Conservation (phyloP, 2,329 filamentous ascomycete species). For the Pleoardoris graminearum region DNA sequence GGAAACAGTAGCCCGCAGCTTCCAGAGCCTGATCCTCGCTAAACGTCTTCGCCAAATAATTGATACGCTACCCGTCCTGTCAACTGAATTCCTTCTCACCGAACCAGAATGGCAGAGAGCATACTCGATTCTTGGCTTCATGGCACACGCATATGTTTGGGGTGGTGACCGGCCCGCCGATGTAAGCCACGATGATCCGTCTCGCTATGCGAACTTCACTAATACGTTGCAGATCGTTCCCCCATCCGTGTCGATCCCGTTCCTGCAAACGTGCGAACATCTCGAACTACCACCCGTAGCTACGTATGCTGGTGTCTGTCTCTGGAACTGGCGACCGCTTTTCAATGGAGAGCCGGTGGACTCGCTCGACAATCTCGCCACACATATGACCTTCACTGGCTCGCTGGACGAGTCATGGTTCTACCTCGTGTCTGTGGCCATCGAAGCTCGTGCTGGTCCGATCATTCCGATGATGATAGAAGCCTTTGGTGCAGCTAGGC, state of each 20-base stretch:
- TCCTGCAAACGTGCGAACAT: slow-evolving; percentile 73
- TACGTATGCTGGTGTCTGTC: slow-evolving; percentile 85
- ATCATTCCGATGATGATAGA: slow-evolving; percentile 86
- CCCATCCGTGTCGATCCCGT: slow-evolving; percentile 78
- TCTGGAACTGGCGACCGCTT: slow-evolving; percentile 97
- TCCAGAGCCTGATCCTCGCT: slow-evolving; percentile 84
- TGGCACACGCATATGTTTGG: slow-evolving; percentile 89
- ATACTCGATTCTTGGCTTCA: slow-evolving; percentile 76
- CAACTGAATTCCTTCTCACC: slow-evolving; percentile 77
- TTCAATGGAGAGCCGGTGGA: slow-evolving; percentile 83
- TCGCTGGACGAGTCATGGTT: slow-evolving; percentile 98
- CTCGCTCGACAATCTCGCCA: slow-evolving; percentile 83
- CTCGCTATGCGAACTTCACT: slow-evolving; percentile 16
- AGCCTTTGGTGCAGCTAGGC: slow-evolving; percentile 78
- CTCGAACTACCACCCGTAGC: slow-evolving; percentile 90
- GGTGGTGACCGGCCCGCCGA: slow-evolving; percentile 75
- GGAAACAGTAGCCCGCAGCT: slow-evolving; percentile 83
- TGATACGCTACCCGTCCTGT: slow-evolving; percentile 79
- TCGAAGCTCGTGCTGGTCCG: slow-evolving; percentile 87
- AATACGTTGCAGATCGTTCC: slow-evolving; percentile 63
- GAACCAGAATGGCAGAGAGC: slow-evolving; percentile 91
- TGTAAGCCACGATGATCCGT: slow-evolving; percentile 50
- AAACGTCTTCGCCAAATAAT: slow-evolving; percentile 79
- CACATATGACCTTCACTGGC: slow-evolving; percentile 88
- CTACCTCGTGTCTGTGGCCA: slow-evolving; percentile 92